Conservation (phyloP, 2,329 filamentous ascomycete genomes). For the Penicillium decumbens region DNA sequence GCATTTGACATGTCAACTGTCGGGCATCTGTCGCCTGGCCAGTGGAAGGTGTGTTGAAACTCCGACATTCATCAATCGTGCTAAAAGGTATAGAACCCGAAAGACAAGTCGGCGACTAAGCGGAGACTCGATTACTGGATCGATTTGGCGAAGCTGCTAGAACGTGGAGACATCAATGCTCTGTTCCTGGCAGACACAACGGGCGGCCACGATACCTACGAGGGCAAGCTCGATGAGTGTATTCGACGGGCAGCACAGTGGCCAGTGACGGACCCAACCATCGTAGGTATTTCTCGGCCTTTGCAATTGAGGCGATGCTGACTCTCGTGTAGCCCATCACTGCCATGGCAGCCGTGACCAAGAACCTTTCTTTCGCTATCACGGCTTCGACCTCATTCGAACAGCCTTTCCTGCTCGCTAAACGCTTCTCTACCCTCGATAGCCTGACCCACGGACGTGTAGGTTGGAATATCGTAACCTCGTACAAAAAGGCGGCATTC, state of each 20-base stretch:
- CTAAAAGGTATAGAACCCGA: conserved; percentile 49
- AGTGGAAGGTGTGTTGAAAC: conserved; percentile 55
- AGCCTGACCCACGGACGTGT: conserved; percentile 59
- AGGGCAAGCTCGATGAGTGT: conserved; percentile 56
- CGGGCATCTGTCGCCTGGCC: conserved; percentile 60
- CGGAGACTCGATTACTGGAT: conserved; percentile 57
- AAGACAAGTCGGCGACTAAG: conserved; percentile 58
- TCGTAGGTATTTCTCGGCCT: conserved; percentile 43
- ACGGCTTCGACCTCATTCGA: conserved; percentile 61
- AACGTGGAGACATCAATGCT: conserved; percentile 59
- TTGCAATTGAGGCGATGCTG: not conserved
- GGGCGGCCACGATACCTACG: conserved; percentile 60
- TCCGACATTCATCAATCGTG: not conserved
- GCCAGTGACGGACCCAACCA: conserved; percentile 61
- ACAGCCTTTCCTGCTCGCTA: conserved; percentile 58
- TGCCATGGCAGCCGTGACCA: conserved; percentile 64
- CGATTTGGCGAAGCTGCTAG: conserved; percentile 58
- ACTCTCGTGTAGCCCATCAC: conserved; percentile 49
- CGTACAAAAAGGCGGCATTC: conserved; percentile 59
- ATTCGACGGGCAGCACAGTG: conserved; percentile 60
- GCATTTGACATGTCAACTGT: conserved; percentile 64
- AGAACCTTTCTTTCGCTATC: conserved; percentile 59
- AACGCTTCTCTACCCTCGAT: conserved; percentile 59
- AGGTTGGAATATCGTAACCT: conserved; percentile 65
- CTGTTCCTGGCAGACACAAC: conserved; percentile 64